Conservation (phyloP, 1,139 yeast genomes). For the Suhomyces maxii region DNA sequence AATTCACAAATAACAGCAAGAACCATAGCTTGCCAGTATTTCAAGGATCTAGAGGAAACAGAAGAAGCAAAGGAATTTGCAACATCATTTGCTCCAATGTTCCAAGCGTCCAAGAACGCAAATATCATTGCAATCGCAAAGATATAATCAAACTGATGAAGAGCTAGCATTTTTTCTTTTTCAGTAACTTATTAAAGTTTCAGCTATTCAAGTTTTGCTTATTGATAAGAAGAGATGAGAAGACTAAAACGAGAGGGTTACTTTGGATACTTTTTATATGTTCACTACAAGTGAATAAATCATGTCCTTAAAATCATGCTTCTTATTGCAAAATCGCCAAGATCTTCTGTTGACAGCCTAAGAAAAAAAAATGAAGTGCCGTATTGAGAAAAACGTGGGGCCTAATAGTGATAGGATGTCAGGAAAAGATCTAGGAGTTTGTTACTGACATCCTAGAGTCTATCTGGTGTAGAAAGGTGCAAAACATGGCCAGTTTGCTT, state of each 20-base stretch:
- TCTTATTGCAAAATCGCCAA: neutral
- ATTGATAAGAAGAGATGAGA: too few species aligned
- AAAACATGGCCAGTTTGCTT: too few species aligned
- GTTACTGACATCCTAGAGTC: neutral
- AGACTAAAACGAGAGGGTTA: too few species aligned
- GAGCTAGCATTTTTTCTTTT: constrained; percentile 22
- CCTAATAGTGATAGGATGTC: neutral
- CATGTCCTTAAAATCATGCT: too few species aligned
- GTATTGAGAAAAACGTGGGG: neutral
- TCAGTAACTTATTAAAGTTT: too few species aligned
- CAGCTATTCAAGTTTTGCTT: too few species aligned
- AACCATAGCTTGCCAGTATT: constrained; percentile 74
- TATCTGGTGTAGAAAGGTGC: too few species aligned
- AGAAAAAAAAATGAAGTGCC: neutral
- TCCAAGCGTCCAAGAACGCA: constrained; percentile 80
- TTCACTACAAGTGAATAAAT: too few species aligned
- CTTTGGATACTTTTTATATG: too few species aligned
- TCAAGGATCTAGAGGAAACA: constrained; percentile 60
- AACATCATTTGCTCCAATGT: constrained; percentile 82
- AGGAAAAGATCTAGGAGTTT: neutral
- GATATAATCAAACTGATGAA: constrained; percentile 63
- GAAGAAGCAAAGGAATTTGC: constrained; percentile 80
- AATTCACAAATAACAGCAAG: constrained; percentile 70
- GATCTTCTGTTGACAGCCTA: neutral
- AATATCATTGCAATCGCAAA: constrained; percentile 68